Evolutionary conservation across 164 flowering plant genomes (phyloP).

Genomic region (Stephania yunnanensis): DNA sequence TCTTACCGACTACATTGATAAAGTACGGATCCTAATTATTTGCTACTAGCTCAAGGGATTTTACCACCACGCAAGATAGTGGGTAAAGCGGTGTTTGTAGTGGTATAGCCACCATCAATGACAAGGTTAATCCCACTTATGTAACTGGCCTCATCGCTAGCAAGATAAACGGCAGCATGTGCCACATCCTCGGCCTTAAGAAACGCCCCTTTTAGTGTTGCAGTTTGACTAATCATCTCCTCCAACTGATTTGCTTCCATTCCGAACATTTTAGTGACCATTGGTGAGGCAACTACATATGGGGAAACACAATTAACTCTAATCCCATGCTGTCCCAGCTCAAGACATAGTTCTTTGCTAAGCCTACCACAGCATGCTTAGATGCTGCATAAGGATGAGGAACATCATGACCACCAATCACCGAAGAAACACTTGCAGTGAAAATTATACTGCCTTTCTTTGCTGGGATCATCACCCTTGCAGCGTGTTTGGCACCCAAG

Average conservation of each 20-base stretch:
- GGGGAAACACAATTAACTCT: conserved; percentile 22
- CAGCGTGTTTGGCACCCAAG: conserved; percentile 26
- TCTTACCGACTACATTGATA: not conserved
- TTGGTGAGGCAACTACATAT: not conserved
- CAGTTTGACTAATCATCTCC: not conserved
- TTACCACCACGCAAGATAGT: not conserved
- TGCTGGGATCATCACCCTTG: conserved; percentile 14
- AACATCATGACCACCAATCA: not conserved
- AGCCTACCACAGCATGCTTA: conserved; percentile 19
- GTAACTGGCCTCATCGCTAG: conserved; percentile 37
- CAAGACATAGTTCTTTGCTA: conserved; percentile 20
- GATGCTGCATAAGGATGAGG: conserved; percentile 14
- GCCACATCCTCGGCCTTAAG: conserved; percentile 22
- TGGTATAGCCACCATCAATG: conserved; percentile 37
- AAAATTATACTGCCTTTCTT: conserved; percentile 13
- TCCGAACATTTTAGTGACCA: not conserved
- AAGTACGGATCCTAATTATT: not conserved
- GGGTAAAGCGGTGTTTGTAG: conserved; percentile 1
- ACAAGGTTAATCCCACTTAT: conserved; percentile 40
- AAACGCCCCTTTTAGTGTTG: conserved; percentile 18
- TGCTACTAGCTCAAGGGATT: not conserved
- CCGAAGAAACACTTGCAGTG: conserved; percentile 10
- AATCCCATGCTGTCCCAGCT: conserved; percentile 22
- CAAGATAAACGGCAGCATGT: conserved; percentile 35
- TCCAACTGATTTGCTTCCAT: not conserved